Evolutionary conservation across 345 rosid genomes (phyloP).

Genomic region (Camelina laxa): DNA sequence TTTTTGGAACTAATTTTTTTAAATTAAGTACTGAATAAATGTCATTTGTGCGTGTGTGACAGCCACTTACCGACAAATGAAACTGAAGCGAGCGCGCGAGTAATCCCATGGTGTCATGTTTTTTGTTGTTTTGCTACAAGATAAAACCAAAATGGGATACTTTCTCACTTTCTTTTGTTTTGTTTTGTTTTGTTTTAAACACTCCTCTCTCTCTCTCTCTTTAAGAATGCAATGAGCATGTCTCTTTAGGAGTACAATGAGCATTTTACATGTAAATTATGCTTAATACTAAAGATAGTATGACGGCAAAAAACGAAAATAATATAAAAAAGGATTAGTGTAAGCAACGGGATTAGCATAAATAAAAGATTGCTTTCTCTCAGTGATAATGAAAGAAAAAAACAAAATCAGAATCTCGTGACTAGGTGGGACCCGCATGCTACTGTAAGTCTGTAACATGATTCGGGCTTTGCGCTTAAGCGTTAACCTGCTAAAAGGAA

Average conservation of each 20-base stretch:
- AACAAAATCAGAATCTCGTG: slow-evolving; percentile 36
- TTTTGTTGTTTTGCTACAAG: slow-evolving; percentile 19
- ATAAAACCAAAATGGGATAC: slow-evolving; percentile 6
- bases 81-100: slow-evolving; percentile 21
- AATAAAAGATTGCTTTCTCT: slow-evolving; percentile 14
- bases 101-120: slow-evolving; percentile 15
- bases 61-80: slow-evolving; percentile 19
- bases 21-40: neutral
- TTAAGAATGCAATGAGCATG: neutral
- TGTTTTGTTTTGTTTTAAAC: neutral
- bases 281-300: neutral
- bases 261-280: neutral
- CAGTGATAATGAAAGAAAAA: slow-evolving; percentile 13
- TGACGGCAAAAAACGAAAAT: neutral
- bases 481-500: slow-evolving; percentile 24
- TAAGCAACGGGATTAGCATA: slow-evolving; percentile 27
- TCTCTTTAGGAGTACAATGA: neutral
- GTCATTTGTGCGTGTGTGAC: slow-evolving; percentile 20
- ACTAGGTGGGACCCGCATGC: slow-evolving; percentile 32
- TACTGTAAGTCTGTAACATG: slow-evolving; percentile 17
- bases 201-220: neutral
- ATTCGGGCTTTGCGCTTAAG: slow-evolving; percentile 30
- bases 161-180: neutral
- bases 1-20: neutral
- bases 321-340: neutral